Evolutionary conservation across 768 basidiomycete species (phyloP), one percentile per base, ranked within the genome.

Genomic region (Chiua virens): DNA sequence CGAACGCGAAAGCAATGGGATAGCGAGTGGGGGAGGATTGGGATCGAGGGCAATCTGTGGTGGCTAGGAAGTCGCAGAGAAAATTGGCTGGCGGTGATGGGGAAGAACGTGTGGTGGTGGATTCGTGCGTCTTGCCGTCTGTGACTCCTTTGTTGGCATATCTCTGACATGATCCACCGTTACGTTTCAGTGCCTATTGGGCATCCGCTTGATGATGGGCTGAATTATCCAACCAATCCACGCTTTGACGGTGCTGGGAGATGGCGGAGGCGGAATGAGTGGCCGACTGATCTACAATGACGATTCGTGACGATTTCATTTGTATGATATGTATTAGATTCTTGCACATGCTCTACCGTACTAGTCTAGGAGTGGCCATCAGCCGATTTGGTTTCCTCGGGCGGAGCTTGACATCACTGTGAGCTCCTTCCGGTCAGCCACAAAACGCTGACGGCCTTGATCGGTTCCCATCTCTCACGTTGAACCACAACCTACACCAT

Each of bases 71-170:
- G 75, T 55, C 53, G 58, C 40, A 66, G 74, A 43, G 73, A 70
- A 38, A 86, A 85, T 56, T 97, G 93, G 93, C 78, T 79, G 57
- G 79, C 82, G 43, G 85, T 87, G 39, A 96, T 98, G 92, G 94
- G 94, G 9, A 68, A 59, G 30, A 79, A 72, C 50, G 66, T 68
- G 49, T 76, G 78, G 66, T 81, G 84, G 35, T 97, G 93, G 93
- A 76, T 94, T 55, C 71, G 93, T 95, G 68, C 79, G 86, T 83
- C 21, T 35, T 32, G 48, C 21, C 17, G 27, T 28, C 30, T 22
- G 27, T 34, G n/a, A 10, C 11, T 11, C 18, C 27, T 25, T 22
- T 43, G 22, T 15, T 34, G 5, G 27, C 9, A 10, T 8, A 40
- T 30, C 36, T 27, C 40, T 49, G 57, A 55, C 20, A 18, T 7